Evolutionary conservation across 163 green algal genomes (phyloP), one percentile per base, ranked within the genome.

Genomic region (Volvox carteri): DNA sequence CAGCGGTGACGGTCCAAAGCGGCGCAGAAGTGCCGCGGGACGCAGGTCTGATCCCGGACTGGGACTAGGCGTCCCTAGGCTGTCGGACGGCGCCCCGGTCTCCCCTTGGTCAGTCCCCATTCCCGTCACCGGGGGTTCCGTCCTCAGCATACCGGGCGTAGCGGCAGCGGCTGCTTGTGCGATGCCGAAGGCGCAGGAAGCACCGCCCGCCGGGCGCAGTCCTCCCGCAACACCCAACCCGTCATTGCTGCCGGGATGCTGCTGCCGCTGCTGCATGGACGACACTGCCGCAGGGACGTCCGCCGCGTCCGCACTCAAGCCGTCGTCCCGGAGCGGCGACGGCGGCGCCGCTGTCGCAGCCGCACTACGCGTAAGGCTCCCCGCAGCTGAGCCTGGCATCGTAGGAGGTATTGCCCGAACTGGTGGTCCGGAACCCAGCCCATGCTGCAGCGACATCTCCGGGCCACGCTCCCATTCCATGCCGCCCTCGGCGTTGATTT

Each of bases 381-480:
- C 60, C 28, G 28, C 23, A 3, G 60, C 60, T 35, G 60, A 23
- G n/a, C n/a, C n/a, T n/a, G n/a, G n/a, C n/a, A n/a, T n/a, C n/a
- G n/a, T n/a, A n/a, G n/a, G n/a, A n/a, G n/a, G n/a, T n/a, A n/a
- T n/a, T n/a, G n/a, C n/a, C n/a, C n/a, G n/a, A n/a, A n/a, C n/a
- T n/a, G 60, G 14, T 28, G 3, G 23, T 23, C 60, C 60, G n/a
- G 60, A 28, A 23, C 18, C 60, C 12, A 72, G 23, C 60, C 60
- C n/a, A 9, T 35, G 23, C 60, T 39, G 60, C 14, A 72, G 46
- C 6, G 65, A 48, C 35, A 35, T 5, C 65, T 75, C 65, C 33
- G 4, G 39, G 14, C n/a, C 44, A 21, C 16, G 44, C 25, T 81
- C 73, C 73, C 73, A 81, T 21, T 81, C 73, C 42, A 81, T 81